Percentiles rank a stretch among this genome's conserved stretches.
Conservation (phyloP, 2,329 filamentous ascomycete genomes). For the Ascomycota sp. region DNA sequence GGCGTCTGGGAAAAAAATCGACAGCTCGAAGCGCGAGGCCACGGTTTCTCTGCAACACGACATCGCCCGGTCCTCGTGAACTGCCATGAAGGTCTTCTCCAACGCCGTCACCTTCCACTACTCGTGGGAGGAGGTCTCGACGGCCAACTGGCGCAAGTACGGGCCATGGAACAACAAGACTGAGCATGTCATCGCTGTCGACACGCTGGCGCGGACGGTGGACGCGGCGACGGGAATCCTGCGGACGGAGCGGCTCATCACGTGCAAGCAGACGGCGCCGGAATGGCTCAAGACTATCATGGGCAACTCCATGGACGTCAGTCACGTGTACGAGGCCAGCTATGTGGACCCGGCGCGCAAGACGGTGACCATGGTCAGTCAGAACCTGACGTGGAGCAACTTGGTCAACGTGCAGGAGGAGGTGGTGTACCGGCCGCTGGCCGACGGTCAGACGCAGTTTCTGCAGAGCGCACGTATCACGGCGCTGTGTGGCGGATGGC, state of each 20-base stretch:
- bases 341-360: conserved; percentile 70
- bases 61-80: no score
- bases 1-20: no score
- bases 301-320: conserved; percentile 50
- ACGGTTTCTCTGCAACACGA: no score
- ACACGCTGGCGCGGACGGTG: conserved; percentile 56
- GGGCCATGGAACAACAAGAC: conserved; percentile 97
- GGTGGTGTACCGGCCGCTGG: conserved; percentile 53
- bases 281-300: conserved; percentile 65
- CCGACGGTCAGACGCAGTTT: conserved; percentile 47
- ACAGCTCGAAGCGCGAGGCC: no score
- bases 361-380: conserved; percentile 89
- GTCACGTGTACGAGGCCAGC: conserved; percentile 81
- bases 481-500: conserved; percentile 86
- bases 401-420: conserved; percentile 84
- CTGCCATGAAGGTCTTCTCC: conserved; percentile 80
- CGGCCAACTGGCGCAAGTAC: conserved; percentile 96
- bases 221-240: conserved; percentile 35
- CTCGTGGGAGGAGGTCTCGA: conserved; percentile 95
- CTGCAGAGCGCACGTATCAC: conserved; percentile 80
- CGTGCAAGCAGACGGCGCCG: conserved; percentile 40
- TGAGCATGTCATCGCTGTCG: conserved; percentile 87
- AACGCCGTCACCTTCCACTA: conserved; percentile 82
- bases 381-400: conserved; percentile 83
- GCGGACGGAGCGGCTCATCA: conserved; percentile 38